Evolutionary conservation across 1,284 basidiomycete species (phyloP).

Genomic region (Ceratobasidium theobromae): DNA sequence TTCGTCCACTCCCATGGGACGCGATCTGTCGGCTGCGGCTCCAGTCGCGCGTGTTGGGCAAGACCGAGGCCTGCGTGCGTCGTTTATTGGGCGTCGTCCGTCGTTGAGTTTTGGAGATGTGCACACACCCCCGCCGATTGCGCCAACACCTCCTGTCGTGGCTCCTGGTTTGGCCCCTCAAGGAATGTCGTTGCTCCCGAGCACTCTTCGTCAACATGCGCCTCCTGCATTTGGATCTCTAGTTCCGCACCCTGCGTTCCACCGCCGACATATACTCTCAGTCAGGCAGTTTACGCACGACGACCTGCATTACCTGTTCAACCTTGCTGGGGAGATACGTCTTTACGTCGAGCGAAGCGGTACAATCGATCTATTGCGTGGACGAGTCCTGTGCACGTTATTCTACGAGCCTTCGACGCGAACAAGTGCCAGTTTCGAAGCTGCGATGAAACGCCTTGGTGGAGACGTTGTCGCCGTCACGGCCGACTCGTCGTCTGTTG

Average conservation of each 20-base stretch:
- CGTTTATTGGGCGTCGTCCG: conserved; percentile 43
- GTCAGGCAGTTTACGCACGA: conserved; percentile 92
- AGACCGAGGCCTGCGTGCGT: conserved; percentile 40
- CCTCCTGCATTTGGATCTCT: conserved; percentile 30
- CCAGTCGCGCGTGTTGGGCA: conserved; percentile 44
- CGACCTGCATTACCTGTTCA: conserved; percentile 93
- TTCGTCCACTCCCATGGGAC: conserved; percentile 61
- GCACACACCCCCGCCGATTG: conserved; percentile 36
- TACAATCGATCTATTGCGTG: conserved; percentile 85
- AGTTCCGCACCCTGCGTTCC: conserved; percentile 67
- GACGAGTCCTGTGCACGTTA: conserved; percentile 89
- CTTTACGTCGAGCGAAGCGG: conserved; percentile 92
- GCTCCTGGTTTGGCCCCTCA: conserved; percentile 17
- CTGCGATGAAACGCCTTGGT: conserved; percentile 97
- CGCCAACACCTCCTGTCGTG: conserved; percentile 37
- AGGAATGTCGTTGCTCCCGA: conserved; percentile 15
- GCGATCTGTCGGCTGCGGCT: conserved; percentile 73
- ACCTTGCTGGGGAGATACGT: conserved; percentile 95
- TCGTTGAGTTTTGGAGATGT: conserved; percentile 34
- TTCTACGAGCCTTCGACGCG: conserved; percentile 99
- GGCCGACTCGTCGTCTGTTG: conserved; percentile 82
- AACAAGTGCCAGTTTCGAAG: conserved; percentile 96
- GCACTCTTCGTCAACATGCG: conserved; percentile 28
- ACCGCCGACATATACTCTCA: conserved; percentile 88
- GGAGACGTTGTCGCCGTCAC: conserved; percentile 90